Evolutionary conservation across 2,329 filamentous ascomycete species (phyloP).

Genomic region (Bipolaris cookei): DNA sequence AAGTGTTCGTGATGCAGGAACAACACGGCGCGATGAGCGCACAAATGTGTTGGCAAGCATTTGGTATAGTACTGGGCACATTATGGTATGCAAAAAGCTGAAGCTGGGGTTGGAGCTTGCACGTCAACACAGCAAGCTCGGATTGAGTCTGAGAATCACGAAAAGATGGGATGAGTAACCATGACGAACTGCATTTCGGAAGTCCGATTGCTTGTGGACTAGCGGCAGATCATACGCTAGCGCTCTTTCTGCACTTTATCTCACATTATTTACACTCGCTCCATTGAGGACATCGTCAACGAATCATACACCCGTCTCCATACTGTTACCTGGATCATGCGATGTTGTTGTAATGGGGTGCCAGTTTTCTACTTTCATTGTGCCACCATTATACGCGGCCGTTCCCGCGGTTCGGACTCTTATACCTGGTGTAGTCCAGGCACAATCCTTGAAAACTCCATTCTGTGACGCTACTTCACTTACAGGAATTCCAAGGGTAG

Average conservation of each 20-base stretch:
- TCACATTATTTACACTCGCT: background rate
- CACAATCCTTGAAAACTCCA: background rate
- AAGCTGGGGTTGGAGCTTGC: background rate
- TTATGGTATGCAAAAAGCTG: background rate
- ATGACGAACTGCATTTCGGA: slow-evolving; percentile 18
- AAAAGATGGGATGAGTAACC: slow-evolving; percentile 14
- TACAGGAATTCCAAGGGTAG: background rate
- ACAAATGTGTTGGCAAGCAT: slow-evolving; percentile 32
- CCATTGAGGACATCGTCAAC: background rate
- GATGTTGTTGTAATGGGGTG: background rate
- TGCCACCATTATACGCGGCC: background rate
- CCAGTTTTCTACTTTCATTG: background rate
- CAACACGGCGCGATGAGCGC: slow-evolving; percentile 28
- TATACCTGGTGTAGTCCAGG: background rate
- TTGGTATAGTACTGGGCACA: slow-evolving; percentile 21
- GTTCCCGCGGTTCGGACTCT: background rate
- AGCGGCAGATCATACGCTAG: slow-evolving; percentile 17
- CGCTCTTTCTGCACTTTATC: background rate
- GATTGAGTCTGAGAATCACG: slow-evolving; percentile 6
- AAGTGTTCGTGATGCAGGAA: slow-evolving; percentile 18
- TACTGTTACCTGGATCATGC: background rate
- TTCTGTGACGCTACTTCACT: background rate
- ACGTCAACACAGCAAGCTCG: background rate
- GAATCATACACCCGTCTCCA: background rate
- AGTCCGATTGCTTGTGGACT: slow-evolving; percentile 4